Evolutionary conservation across 306 rosid genomes (phyloP), one percentile per base, ranked within the genome.

Genomic region (Mimosa pudica): DNA sequence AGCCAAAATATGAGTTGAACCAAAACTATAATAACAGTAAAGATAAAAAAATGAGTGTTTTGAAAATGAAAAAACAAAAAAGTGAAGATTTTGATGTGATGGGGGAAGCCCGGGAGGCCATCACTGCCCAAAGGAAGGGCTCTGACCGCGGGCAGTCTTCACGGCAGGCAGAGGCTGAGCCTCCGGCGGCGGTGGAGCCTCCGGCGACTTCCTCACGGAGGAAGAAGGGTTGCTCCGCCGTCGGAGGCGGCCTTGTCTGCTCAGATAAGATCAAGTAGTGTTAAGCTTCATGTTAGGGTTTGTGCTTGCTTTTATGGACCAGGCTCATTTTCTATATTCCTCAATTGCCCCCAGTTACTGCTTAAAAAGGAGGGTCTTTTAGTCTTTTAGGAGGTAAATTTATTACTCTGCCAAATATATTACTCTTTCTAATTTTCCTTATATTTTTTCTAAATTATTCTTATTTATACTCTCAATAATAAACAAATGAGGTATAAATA

Each of bases 191-290:
- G 72, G 41, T 58, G 32, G 71, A 76, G 71, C 72, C 61, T 8
- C 79, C 79, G 11, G 51, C 79, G 16, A 10, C 79, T 0, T 61
- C 41, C 66, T 24, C 12, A 30, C 5, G 62, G 60, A 70, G n/a
- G 10, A 54, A 46, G 72, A 63, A 58, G 79, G 79, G 72, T 32
- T 10, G 72, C 79, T 76, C 71, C 7, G 32, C 72, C 79, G 47
- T 46, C 71, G 61, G 0, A 6, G 61, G 58, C 79, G 10, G 62
- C 8, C 36, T 6, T 30, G 7, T 5, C 71, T 33, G 72, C 79
- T 76, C 79, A 76, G 79, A 76, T 76, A 63, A 76, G 72, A 76
- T 76, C 79, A 76, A 76, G 79, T 46, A 76, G 33, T 63, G 45
- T n/a, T 58, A 6, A 16, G 13, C 1, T 13, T 7, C 7, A 3